Evolutionary conservation across 1,284 basidiomycete genomes (phyloP), one percentile per base, ranked within the genome.

Genomic region (Phlebopus sp.): DNA sequence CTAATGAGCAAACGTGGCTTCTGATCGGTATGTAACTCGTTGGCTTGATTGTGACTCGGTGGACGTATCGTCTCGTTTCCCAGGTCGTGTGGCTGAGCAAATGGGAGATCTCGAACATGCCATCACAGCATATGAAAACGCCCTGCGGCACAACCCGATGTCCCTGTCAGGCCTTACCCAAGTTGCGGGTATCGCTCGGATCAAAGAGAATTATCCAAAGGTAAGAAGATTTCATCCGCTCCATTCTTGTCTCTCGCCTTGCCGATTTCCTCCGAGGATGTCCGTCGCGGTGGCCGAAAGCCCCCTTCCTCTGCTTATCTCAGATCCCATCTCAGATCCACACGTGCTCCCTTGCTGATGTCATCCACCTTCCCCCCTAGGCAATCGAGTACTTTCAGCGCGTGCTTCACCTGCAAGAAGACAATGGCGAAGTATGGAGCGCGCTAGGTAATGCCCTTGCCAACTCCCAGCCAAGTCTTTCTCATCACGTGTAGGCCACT

Each of bases 381-480:
- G 94, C 95, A 44, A 84, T 97, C 67, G 95, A 97, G 49, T 96
- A 89, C 71, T 97, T 96, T 66, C 91, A 96, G 66, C 86, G 92
- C 44, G 92, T 94, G 34, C 78, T 97, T 51, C 78, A 79, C 60
- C 79, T 96, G 51, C 87, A 95, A 66, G 85, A 90, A 70, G 90
- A 93, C 69, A 94, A 94, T 68, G 92, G 92, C 62, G 92, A 96
- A 73, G 88, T 94, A 49, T 96, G 92, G 92, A 91, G 89, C 61
- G 91, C 92, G 2, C 81, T 96, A 53, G 92, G 90, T 89, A 67
- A 58, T 71, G 69, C 27, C 41, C 59, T 49, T 54, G 49, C 39
- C 50, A n/a, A 47, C 47, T 38, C 50, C 42, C 54, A 43, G 50
- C 58, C 44, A 40, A 42, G 50, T 52, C 50, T 50, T 49, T 44